Base-by-base conservation (phyloP, 2,329 filamentous ascomycete species). In the Elsinoe perseae region DNA sequence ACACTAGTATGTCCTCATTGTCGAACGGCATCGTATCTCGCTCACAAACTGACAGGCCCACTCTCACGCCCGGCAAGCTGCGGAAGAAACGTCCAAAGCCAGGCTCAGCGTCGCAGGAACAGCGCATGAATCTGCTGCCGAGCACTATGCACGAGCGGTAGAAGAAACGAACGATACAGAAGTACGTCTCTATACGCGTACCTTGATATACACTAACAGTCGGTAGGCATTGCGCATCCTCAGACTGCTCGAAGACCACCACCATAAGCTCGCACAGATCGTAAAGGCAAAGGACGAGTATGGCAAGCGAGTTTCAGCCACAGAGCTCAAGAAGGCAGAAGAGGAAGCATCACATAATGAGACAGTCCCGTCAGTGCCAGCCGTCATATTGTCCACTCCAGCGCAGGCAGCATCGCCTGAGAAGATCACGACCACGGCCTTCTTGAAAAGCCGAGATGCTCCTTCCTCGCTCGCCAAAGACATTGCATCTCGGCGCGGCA, bases 61-160 rank as follows among this genome's bases (percentile, higher is more conserved):
- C 72, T 86, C 92, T 63, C 90, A 96, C 73, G 91, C 89, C 52
- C 84, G 85, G 65, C 91, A 88, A 65, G 91, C 92, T 42, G 84
- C 88, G 21, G 78, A 84, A 21, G 89, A 91, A 56, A 83, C 80
- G 30, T 77, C 79, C 61, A 80, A 80, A 62, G 75, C 78, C 56
- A 84, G 93, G 68, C 88, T 88, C 56, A 86, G 85, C 5, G 84
- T 88, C 48, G 92, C 92, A 60, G 87, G 90, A 66, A 87, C 86
- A 66, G 88, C 95, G 70, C 92, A 97, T 72, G 84, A 91, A 54
- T 78, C 87, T 57, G 93, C 93, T 34, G 92, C 93, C 1, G 85
- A 84, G 61, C 89, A 95, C 69, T 97, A 95, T 69, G 85, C 89
- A 59, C 85, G 85, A 59, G 91, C 90, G 27, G 84, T 88, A n/a